Conservation (phyloP, 768 basidiomycete genomes). For the Clavaria fumosa region DNA sequence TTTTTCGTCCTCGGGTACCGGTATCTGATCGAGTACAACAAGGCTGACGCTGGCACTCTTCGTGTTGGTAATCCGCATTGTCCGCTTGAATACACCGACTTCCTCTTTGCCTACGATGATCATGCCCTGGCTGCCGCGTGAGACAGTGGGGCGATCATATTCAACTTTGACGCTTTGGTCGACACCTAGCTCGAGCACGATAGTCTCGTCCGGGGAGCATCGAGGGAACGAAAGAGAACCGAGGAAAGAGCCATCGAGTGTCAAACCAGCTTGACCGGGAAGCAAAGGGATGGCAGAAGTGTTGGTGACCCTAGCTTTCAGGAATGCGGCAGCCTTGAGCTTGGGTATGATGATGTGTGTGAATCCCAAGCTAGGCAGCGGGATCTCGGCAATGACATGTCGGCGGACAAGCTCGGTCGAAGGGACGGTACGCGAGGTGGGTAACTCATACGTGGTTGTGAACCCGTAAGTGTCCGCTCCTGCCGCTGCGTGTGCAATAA, state of each 20-base stretch:
- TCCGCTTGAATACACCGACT: background rate
- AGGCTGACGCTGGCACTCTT: conserved; percentile 1
- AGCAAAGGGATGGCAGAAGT: conserved; percentile 1
- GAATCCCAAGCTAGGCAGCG: conserved; percentile 2
- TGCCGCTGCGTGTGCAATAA: background rate
- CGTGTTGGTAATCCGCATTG: conserved; percentile 3
- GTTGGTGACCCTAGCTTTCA: conserved; percentile 5
- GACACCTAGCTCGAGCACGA: conserved; percentile 4
- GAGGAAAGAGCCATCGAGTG: conserved; percentile 4
- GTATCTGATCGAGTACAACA: conserved; percentile 6
- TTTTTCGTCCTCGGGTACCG: conserved; percentile 2
- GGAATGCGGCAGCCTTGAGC: conserved; percentile 3
- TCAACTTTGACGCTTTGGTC: conserved; percentile 5
- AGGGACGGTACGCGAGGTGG: conserved; percentile 4
- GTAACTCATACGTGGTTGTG: conserved; percentile 4
- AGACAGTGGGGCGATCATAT: conserved; percentile 3
- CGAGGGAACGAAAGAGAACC: conserved; percentile 2
- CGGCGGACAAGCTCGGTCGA: conserved; percentile 2
- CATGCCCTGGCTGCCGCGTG: conserved; percentile 2
- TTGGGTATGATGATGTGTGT: conserved; percentile 4
- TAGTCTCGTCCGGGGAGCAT: conserved; percentile 1
- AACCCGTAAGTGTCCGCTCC: conserved; percentile 5
- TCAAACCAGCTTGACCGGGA: conserved; percentile 1
- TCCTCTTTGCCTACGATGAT: conserved; percentile 3
- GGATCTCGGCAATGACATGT: conserved; percentile 4